A percentile compares a stretch with the other conserved stretches of the same genome.
phyloP scores from a whole-genome alignment of 2,329 filamentous ascomycete species.

The Thielaviopsis musarum region DNA sequence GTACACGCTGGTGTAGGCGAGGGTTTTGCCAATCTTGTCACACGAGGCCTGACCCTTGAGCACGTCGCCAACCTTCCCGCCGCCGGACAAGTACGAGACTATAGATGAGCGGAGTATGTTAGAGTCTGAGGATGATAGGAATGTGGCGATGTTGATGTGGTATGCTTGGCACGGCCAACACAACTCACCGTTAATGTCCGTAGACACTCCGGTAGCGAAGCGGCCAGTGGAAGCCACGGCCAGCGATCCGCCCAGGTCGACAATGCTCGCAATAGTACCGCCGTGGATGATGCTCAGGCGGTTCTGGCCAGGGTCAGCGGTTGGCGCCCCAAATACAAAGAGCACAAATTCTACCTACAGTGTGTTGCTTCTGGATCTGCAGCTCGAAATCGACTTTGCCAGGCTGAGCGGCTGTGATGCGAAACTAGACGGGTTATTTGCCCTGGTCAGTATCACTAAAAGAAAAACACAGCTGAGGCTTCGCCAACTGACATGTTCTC shows the following conservation, averaged over 20 bases:
- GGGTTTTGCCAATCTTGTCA: constrained; percentile 48
- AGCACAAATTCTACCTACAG: constrained; percentile 29
- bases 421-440: constrained; percentile 37
- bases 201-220: constrained; percentile 47
- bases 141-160: no score
- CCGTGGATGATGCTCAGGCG: constrained; percentile 61
- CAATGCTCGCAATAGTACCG: constrained; percentile 62
- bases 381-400: constrained; percentile 63
- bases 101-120: background rate
- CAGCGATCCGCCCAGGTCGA: constrained; percentile 47
- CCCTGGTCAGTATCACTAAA: background rate
- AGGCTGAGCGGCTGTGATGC: constrained; percentile 44
- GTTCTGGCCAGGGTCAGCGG: constrained; percentile 34
- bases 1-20: constrained; percentile 43
- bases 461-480: no score
- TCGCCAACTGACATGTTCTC: constrained; percentile 21
- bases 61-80: constrained; percentile 39
- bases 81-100: constrained; percentile 48
- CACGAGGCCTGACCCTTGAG: constrained; percentile 40
- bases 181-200: constrained; percentile 40
- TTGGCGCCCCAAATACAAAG: background rate
- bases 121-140: background rate
- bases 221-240: constrained; percentile 48
- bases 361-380: constrained; percentile 57
- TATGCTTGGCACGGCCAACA: no score